Base-by-base conservation (phyloP, 192 early-diverging fungal genomes). In the Endogone sp. region DNA sequence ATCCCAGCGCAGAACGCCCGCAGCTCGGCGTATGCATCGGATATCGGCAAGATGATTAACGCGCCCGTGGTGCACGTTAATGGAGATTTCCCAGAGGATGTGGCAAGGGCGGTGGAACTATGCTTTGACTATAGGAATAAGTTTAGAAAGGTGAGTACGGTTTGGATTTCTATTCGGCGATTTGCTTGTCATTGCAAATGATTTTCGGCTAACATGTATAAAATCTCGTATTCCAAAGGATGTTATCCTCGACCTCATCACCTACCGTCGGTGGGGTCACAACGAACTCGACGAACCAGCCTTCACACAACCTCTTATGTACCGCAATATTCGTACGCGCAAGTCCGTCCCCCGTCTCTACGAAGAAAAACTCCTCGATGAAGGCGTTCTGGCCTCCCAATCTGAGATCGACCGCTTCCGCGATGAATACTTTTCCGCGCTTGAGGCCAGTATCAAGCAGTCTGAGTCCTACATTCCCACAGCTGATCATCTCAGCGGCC, bases 201-300 rank as follows among this genome's bases (percentile, higher is more conserved):
- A n/a, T n/a, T n/a, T n/a, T n/a, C n/a, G n/a, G n/a, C n/a, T n/a
- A n/a, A n/a, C n/a, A n/a, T n/a, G n/a, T n/a, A n/a, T n/a, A n/a
- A n/a, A n/a, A n/a, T n/a, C n/a, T n/a, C n/a, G n/a, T n/a, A n/a
- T n/a, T n/a, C n/a, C n/a, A n/a, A 32, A 49, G 81, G 97, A 98
- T 75, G 88, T 97, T 27, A 96, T 98, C 27, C 79, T 98, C 55
- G 97, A 98, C 68, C 65, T 98, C 77, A 93, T 97, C 76, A 91
- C 92, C 22, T 98, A 96, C 84, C 91, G 97, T 61, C 90, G 95
- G 59, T 94, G 94, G 94, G 97, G 97, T 6, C 97, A 98, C 81
- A 98, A 98, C 70, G 97, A 98, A 74, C 81, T 98, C 13, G 97
- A 98, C 67, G 97, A 98, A 82, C 97, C 97, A 24, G 93, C 91